These are phyloP conservation scores for Corylus heterophylla DNA, from an alignment of 306 rosid species.

Conservation along the genomic window DNA sequence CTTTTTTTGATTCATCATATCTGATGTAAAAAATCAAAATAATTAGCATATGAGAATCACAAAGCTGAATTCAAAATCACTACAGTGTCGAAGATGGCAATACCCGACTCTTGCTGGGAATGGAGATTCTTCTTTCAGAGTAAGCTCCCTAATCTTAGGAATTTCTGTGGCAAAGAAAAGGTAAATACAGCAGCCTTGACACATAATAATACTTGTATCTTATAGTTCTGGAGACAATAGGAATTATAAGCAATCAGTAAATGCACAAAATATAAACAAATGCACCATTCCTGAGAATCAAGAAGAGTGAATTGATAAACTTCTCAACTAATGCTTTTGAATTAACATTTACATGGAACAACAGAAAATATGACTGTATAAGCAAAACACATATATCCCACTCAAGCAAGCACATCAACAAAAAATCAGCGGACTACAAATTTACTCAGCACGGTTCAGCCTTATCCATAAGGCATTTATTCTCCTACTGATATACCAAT, in stretches of 20 bases:
- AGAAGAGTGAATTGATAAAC: not conserved
- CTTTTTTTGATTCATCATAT: slow-evolving; percentile 55
- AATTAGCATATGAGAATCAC: slow-evolving; percentile 30
- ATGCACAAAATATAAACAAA: not conserved
- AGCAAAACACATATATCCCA: not conserved
- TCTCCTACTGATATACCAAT: not conserved
- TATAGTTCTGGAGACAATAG: slow-evolving; percentile 8
- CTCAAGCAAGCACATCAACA: not conserved
- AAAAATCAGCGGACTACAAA: not conserved
- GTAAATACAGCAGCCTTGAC: not conserved
- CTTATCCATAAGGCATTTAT: not conserved
- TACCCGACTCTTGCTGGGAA: slow-evolving; percentile 55
- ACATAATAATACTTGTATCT: not conserved
- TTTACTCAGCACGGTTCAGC: not conserved
- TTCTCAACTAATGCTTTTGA: not conserved
- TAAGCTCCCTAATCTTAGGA: slow-evolving; percentile 52
- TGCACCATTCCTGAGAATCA: not conserved
- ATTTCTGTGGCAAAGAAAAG: slow-evolving; percentile 47
- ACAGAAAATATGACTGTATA: not conserved
- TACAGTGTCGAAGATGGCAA: slow-evolving; percentile 13
- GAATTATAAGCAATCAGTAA: not conserved
- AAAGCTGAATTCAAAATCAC: slow-evolving; percentile 26
- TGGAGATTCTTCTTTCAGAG: slow-evolving; percentile 57
- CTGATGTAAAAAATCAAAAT: slow-evolving; percentile 38
- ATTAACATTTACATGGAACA: not conserved